phyloP scores from a whole-genome alignment of 805 yeast species.

The Tetrapisispora fleetii region DNA sequence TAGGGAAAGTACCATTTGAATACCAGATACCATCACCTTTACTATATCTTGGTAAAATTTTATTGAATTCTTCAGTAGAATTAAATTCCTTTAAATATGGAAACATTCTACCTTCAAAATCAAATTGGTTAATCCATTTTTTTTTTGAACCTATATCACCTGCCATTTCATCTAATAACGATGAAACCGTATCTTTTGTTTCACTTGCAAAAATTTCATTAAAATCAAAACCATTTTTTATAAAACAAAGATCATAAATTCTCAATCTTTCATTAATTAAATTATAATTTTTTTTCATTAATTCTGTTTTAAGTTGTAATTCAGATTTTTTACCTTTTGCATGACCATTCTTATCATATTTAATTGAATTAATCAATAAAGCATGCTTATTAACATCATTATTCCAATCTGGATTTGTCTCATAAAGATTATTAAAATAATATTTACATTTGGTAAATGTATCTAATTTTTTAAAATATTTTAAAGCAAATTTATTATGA shows the following conservation, averaged over 20 bases:
- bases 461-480: constrained; percentile 7
- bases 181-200: not conserved
- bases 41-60: constrained; percentile 11
- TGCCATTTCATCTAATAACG: not conserved
- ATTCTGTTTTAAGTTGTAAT: not conserved
- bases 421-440: constrained; percentile 11
- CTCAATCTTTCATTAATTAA: constrained; percentile 10
- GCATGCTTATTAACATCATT: constrained; percentile 7
- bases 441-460: constrained; percentile 8
- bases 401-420: constrained; percentile 11
- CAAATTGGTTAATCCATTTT: constrained; percentile 7
- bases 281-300: not conserved
- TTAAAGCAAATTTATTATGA: constrained; percentile 4
- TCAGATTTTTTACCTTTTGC: not conserved
- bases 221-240: constrained; percentile 1
- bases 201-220: not conserved
- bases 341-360: constrained; percentile 2
- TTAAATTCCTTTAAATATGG: constrained; percentile 11
- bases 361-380: constrained; percentile 6
- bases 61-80: constrained; percentile 5
- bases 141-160: not conserved
- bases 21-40: constrained; percentile 7
- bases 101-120: constrained; percentile 18
- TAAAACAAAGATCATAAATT: constrained; percentile 15
- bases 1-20: constrained; percentile 9